Conservation (phyloP, 2,329 filamentous ascomycete species). For the Orbilia ellipsospora region DNA sequence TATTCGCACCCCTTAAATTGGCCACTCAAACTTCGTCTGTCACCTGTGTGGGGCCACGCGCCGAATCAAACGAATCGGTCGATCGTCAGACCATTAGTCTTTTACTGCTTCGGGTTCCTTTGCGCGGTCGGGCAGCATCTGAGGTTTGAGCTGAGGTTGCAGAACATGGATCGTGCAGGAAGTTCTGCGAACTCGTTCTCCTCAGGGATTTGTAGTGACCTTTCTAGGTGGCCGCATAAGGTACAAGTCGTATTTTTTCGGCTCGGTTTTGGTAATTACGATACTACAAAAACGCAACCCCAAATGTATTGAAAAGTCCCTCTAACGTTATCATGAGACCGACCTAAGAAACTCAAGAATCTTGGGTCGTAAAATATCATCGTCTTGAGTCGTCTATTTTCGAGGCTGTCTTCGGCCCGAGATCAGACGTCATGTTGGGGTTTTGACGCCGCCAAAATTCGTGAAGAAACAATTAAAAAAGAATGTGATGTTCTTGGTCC, state of each 20-base stretch:
- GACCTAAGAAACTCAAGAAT: too few species aligned
- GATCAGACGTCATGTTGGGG: not conserved
- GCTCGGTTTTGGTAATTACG: too few species aligned
- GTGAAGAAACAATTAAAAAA: not conserved
- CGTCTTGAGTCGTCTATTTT: too few species aligned
- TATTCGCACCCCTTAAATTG: slow-evolving; percentile 41
- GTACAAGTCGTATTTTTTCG: not conserved
- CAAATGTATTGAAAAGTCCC: too few species aligned
- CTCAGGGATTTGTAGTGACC: not conserved
- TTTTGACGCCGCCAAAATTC: not conserved
- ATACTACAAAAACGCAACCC: not conserved
- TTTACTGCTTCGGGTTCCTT: not conserved
- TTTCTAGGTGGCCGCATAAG: not conserved
- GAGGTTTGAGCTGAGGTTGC: slow-evolving; percentile 29
- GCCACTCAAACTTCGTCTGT: slow-evolving; percentile 18
- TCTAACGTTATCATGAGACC: too few species aligned
- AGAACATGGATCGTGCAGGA: slow-evolving; percentile 33
- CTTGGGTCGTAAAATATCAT: too few species aligned
- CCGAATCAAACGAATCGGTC: slow-evolving; percentile 32
- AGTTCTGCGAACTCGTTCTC: not conserved
- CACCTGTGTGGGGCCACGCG: slow-evolving; percentile 33
- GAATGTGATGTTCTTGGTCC: slow-evolving; percentile 14
- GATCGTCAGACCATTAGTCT: slow-evolving; percentile 38
- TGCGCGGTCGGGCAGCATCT: not conserved
- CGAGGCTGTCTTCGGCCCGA: too few species aligned